These are phyloP conservation scores for Pachyrhizus erosus DNA, from an alignment of 306 rosid genomes.

Conservation along the genomic window DNA sequence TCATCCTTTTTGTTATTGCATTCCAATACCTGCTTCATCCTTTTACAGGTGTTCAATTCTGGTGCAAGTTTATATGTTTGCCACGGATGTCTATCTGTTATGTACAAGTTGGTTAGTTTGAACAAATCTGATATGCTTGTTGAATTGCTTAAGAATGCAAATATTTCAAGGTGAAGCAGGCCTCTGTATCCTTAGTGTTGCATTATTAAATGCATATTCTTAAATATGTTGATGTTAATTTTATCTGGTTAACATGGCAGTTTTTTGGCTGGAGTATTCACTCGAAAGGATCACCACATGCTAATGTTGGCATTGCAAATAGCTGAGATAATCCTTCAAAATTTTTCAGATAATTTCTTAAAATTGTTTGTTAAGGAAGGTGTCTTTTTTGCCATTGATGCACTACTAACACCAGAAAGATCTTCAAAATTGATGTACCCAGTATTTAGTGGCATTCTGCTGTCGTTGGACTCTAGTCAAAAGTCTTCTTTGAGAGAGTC, in stretches of 20 bases:
- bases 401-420: constrained; percentile 71
- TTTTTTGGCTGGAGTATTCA: constrained; percentile 89
- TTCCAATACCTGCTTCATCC: constrained; percentile 40
- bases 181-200: constrained; percentile 32
- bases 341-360: constrained; percentile 71
- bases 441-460: constrained; percentile 55
- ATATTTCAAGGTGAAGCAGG: constrained; percentile 83
- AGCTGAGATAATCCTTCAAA: constrained; percentile 81
- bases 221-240: constrained; percentile 37
- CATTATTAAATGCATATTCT: constrained; percentile 40
- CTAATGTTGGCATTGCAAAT: constrained; percentile 76
- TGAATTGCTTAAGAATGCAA: constrained; percentile 70
- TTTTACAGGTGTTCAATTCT: constrained; percentile 81
- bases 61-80: constrained; percentile 90
- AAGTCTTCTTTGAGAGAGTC: constrained; percentile 66
- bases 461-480: constrained; percentile 61
- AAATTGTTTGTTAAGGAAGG: constrained; percentile 91
- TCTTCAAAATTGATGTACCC: constrained; percentile 70
- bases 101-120: constrained; percentile 78
- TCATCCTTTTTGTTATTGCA: constrained; percentile 19
- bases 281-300: constrained; percentile 93
- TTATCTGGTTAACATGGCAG: constrained; percentile 60
- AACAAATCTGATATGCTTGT: constrained; percentile 80
- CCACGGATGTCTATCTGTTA: constrained; percentile 79
- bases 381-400: constrained; percentile 84